Base-by-base conservation (phyloP, 768 basidiomycete species). In the Hemileccinum rubropunctum region DNA sequence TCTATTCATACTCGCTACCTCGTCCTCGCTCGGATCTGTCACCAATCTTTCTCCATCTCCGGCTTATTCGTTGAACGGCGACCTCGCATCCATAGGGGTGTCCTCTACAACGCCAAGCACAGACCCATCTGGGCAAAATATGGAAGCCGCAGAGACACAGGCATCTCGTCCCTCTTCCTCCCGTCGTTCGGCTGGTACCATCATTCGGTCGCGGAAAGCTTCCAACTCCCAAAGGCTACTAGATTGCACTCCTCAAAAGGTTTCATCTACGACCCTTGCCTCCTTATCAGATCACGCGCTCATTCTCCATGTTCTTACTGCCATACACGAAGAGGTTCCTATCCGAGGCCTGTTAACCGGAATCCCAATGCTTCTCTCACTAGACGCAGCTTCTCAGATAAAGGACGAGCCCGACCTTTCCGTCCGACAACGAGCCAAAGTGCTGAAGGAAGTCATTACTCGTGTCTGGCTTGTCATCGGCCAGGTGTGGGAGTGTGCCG, bases 351-450 rank as follows among this genome's bases (percentile, higher is more conserved):
- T 95, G 35, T 69, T 93, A 15, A 82, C 83, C 2, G 89, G 91
- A 18, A 69, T 91, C 30, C 93, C 94, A 5, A 93, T 97, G 90
- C 67, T 97, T 23, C 63, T 91, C n/a, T 83, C 88, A 2, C 66
- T 95, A 43, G 81, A 89, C 48, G 66, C 59, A 7, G 79, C 79
- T 10, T 70, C 79, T 4, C 73, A 73, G 30, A 58, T 73, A 23
- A 72, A 73, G n/a, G 71, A 74, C 15, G 60, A 62, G 11, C 67
- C 71, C 28, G 73, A 79, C 51, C 46, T 61, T 39, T 65, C 67
- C n/a, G 63, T 62, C 23, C 61, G 69, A 18, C 72, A 72, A 54
- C 80, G 82, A 51, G 70, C 74, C 21, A 71, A 66, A 48, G 78
- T 76, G 4, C 75, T 93, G 35, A 82, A 77, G 53, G 84, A 85